phyloP scores from a whole-genome alignment of 2,329 filamentous ascomycete genomes.

The Neofusicoccum laricinum region DNA sequence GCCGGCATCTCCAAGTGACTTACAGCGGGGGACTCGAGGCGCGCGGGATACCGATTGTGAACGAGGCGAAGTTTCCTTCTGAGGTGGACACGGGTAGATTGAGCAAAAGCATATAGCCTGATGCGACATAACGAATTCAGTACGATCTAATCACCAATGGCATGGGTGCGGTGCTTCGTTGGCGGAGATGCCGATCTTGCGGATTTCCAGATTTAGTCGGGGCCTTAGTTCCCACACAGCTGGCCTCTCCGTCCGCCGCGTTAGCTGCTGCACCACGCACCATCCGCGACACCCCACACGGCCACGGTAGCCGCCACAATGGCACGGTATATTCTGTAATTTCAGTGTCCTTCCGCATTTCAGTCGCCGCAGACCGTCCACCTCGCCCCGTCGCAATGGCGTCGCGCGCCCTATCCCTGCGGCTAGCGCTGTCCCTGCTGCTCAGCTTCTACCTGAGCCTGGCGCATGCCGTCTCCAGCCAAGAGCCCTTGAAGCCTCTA shows the following conservation, averaged over 20 bases:
- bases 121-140: slow-evolving; percentile 9
- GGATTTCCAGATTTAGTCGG: slow-evolving; percentile 10
- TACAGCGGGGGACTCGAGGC: background rate
- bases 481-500: slow-evolving; percentile 38
- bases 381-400: background rate
- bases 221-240: background rate
- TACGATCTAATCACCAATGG: background rate
- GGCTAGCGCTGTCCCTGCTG: slow-evolving; percentile 24
- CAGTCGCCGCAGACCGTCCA: background rate
- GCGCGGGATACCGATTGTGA: slow-evolving; percentile 7
- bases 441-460: slow-evolving; percentile 32
- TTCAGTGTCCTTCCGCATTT: background rate
- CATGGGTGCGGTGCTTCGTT: background rate
- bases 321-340: slow-evolving; percentile 9
- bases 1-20: slow-evolving; percentile 39
- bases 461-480: slow-evolving; percentile 38
- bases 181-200: slow-evolving; percentile 3
- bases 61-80: background rate
- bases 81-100: background rate
- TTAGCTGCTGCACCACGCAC: slow-evolving; percentile 5
- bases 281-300: slow-evolving; percentile 5
- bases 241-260: slow-evolving; percentile 8
- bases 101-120: slow-evolving; percentile 4
- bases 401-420: background rate
- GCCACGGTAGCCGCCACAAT: slow-evolving; percentile 11